Base-by-base conservation (phyloP, 83 land plant genomes). In the Isoetes engelmannii region DNA sequence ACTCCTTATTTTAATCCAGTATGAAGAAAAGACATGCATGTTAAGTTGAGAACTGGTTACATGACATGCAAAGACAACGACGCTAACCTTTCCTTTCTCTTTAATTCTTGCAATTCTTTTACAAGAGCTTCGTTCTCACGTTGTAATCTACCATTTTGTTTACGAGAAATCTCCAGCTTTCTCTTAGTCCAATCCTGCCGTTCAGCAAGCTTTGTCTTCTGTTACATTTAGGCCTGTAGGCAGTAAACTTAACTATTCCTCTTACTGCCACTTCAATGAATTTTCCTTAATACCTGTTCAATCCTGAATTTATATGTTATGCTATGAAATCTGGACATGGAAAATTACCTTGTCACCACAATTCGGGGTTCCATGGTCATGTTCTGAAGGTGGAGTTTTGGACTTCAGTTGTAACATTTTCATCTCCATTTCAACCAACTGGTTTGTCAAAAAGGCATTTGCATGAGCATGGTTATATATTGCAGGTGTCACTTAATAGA, bases 361-460 rank as follows among this genome's bases (percentile, higher is more conserved):
- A 0, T 28, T 28, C 2, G 37, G 37, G 37, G 37, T 28, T 28
- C 37, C 65, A 15, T 63, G 43, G 0, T 21, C 44, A n/a, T 44
- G 47, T 63, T 63, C 65, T n/a, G 45, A 9, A 15, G 19, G 51
- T 65, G 10, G 68, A 5, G 47, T 28, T 7, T 65, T 20, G 5
- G 68, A 65, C 15, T 65, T 65, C 5, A 42, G 12, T 4, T 65
- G 68, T 65, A 71, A 47, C 12, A 41, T 53, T 47, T 71, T 20
- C 73, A 71, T 71, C 67, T 71, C 61, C 73, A 71, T 71, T 53
- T 61, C 44, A 7, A 66, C 69, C n/a, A 66, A 47, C 69, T 66
- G 51, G 37, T 28, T 28, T 28, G 37, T 28, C 37, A 28, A 28
- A 28, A 28, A n/a, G 64, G 6, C 37, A 60, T 65, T 47, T 60